Evolutionary conservation across 768 basidiomycete genomes (phyloP).

Genomic region (Ramaria sp.): DNA sequence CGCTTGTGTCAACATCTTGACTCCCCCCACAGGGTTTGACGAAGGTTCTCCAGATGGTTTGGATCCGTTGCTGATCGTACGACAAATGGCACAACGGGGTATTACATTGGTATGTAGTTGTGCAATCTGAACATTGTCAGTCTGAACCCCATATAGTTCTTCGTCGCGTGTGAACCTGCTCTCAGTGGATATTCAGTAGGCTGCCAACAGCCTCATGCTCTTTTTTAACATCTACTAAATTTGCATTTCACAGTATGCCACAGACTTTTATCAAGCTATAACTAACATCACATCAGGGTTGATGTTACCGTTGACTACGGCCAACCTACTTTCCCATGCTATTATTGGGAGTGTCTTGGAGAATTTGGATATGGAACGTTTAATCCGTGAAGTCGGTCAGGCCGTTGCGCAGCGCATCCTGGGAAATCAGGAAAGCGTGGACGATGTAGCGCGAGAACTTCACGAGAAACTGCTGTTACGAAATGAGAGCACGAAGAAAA

Average conservation of each 20-base stretch:
- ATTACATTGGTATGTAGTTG: constrained; percentile 67
- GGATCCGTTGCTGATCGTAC: constrained; percentile 79
- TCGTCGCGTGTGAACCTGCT: constrained; percentile 98
- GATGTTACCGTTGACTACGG: constrained; percentile 93
- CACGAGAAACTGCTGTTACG: constrained; percentile 85
- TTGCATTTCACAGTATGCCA: constrained; percentile 54
- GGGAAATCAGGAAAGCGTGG: constrained; percentile 89
- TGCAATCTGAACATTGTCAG: constrained; percentile 1
- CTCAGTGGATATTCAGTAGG: constrained; percentile 83
- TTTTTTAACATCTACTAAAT: not conserved
- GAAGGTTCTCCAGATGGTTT: constrained; percentile 90
- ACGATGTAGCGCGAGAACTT: constrained; percentile 89
- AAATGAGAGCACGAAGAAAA: constrained; percentile 95
- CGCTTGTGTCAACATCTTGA: not conserved
- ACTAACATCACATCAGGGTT: constrained; percentile 88
- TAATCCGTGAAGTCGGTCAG: constrained; percentile 88
- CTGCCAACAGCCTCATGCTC: constrained; percentile 3
- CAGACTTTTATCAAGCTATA: constrained; percentile 91
- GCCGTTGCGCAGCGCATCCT: constrained; percentile 89
- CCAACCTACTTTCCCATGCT: constrained; percentile 87
- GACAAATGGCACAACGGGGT: constrained; percentile 83
- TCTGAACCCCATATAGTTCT: constrained; percentile 49
- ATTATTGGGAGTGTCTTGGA: constrained; percentile 96
- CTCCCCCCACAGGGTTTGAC: constrained; percentile 62
- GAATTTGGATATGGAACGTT: constrained; percentile 95